Conservation (phyloP, 192 early-diverging fungal genomes). For the Backusella parvicylindrica region DNA sequence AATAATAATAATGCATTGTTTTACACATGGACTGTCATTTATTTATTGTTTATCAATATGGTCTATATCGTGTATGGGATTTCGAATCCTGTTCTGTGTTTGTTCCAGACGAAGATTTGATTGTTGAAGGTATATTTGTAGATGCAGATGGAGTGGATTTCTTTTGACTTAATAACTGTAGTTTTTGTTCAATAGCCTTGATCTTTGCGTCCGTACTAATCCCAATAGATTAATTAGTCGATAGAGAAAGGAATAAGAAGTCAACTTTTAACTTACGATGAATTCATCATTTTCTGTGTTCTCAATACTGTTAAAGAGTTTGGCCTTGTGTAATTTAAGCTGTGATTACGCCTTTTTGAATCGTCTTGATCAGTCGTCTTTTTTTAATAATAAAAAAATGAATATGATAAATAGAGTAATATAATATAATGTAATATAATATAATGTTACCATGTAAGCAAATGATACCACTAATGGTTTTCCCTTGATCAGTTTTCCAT, state of each 20-base stretch:
- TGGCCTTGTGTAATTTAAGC: slow-evolving; percentile 30
- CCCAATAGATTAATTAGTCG: background rate
- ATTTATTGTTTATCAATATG: slow-evolving; percentile 3
- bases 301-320: slow-evolving; percentile 43
- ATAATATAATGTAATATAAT: background rate
- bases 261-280: slow-evolving; percentile 33
- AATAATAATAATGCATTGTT: no score
- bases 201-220: slow-evolving; percentile 61
- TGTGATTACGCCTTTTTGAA: slow-evolving; percentile 26
- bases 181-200: slow-evolving; percentile 62
- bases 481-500: slow-evolving; percentile 50
- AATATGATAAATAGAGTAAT: background rate
- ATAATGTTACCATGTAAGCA: slow-evolving; percentile 46
- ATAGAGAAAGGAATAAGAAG: no score
- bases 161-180: slow-evolving; percentile 43
- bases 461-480: slow-evolving; percentile 60
- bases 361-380: slow-evolving; percentile 44
- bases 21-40: background rate
- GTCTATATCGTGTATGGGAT: background rate
- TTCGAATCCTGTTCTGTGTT: background rate
- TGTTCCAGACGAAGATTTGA: background rate
- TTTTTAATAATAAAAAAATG: background rate
- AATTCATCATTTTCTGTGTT: slow-evolving; percentile 44
- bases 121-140: slow-evolving; percentile 6
- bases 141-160: background rate